These are phyloP conservation scores for Eimeria necatrix DNA, from an alignment of 169 alveolate genomes.

Conservation along the genomic window DNA sequence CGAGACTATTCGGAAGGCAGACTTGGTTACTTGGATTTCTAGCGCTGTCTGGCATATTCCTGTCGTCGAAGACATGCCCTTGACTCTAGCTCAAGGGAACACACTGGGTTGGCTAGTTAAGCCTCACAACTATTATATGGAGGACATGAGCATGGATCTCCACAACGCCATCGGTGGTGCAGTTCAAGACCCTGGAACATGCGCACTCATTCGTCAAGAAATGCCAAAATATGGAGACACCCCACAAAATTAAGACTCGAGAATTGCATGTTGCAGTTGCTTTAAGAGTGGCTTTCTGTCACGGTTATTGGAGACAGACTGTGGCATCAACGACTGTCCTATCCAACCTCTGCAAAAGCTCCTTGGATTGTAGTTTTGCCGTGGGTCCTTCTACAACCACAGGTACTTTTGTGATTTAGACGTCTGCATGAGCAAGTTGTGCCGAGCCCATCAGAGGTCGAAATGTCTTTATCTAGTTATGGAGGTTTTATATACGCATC, in stretches of 20 bases:
- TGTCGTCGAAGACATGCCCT: slow-evolving; percentile 86
- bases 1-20: slow-evolving; percentile 83
- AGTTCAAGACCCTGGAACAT: slow-evolving; percentile 86
- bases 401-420: too few species aligned
- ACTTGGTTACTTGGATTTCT: slow-evolving; percentile 86
- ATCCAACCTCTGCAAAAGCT: too few species aligned
- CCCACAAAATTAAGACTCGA: background rate
- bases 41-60: slow-evolving; percentile 87
- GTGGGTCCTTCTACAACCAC: too few species aligned
- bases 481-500: background rate
- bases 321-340: too few species aligned
- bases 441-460: too few species aligned
- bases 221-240: slow-evolving; percentile 68
- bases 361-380: too few species aligned
- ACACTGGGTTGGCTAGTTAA: slow-evolving; percentile 85
- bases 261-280: background rate
- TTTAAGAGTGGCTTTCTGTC: too few species aligned
- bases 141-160: slow-evolving; percentile 84
- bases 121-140: slow-evolving; percentile 85
- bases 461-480: too few species aligned
- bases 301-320: too few species aligned
- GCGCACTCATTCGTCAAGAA: slow-evolving; percentile 85
- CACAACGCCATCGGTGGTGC: slow-evolving; percentile 87
- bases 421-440: too few species aligned
- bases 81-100: slow-evolving; percentile 86